These are phyloP conservation scores for Xylaria sp. DNA, from an alignment of 2,329 filamentous ascomycete species.

Conservation along the genomic window DNA sequence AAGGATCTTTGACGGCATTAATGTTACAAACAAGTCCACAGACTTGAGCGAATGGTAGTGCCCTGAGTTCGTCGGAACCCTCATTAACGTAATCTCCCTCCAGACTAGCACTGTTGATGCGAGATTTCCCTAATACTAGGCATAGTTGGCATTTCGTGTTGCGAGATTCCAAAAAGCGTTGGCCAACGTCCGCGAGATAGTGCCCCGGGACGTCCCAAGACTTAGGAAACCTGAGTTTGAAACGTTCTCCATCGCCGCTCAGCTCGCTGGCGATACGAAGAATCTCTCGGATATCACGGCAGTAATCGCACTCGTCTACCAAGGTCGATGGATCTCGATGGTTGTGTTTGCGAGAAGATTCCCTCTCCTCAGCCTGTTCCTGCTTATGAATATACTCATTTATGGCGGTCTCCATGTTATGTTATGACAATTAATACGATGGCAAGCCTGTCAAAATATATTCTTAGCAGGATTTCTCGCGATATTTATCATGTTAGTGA, in stretches of 20 bases:
- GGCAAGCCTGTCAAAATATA: no score
- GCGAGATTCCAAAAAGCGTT: background rate
- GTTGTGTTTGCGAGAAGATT: background rate
- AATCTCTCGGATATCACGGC: background rate
- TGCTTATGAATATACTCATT: background rate
- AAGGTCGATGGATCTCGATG: background rate
- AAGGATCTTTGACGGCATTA: background rate
- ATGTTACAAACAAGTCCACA: background rate
- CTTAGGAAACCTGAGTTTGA: background rate
- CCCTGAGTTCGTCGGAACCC: background rate
- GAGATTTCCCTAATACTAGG: background rate
- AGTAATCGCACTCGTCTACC: background rate
- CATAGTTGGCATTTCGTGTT: background rate
- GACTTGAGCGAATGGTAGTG: background rate
- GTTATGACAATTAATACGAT: no score
- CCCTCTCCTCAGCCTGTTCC: background rate
- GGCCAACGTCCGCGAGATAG: background rate
- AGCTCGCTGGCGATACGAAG: background rate
- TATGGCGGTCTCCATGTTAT: no score
- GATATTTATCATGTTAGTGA: no score
- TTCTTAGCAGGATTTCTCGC: no score
- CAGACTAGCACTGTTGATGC: background rate
- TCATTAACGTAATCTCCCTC: conserved; percentile 38
- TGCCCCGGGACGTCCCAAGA: background rate
- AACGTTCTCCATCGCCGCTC: background rate